A percentile compares a stretch with the other conserved stretches of the same genome.
These are phyloP conservation scores for Nitzschia palea DNA, from an alignment of 108 stramenopile genomes.

Conservation along the genomic window DNA sequence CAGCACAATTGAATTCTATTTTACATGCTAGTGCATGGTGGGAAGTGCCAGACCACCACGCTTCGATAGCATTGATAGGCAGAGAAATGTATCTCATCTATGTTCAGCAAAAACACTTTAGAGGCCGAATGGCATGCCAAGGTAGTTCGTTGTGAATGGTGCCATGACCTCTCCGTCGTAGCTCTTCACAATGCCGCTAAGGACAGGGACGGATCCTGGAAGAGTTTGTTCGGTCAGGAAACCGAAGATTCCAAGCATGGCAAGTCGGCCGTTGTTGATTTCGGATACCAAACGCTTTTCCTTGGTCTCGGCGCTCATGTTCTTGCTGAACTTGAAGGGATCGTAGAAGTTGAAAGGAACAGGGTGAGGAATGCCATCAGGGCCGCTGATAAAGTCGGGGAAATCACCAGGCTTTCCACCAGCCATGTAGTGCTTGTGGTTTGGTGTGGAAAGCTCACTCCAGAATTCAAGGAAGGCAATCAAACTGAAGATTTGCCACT, in stretches of 20 bases:
- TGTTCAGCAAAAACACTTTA: slow-evolving; percentile 9
- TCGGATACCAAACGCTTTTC: slow-evolving; percentile 61
- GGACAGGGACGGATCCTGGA: slow-evolving; percentile 76
- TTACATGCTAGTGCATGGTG: slow-evolving; percentile 4
- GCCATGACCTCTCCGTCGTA: slow-evolving; percentile 80
- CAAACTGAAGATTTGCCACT: slow-evolving; percentile 87
- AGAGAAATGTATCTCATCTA: background rate
- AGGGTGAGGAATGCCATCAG: slow-evolving; percentile 76
- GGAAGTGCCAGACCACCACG: background rate
- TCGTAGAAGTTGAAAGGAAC: slow-evolving; percentile 78
- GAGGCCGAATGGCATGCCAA: slow-evolving; percentile 31
- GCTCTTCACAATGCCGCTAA: slow-evolving; percentile 64
- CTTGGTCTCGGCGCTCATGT: slow-evolving; percentile 59
- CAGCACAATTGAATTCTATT: background rate
- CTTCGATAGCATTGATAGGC: slow-evolving; percentile 2
- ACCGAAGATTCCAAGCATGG: slow-evolving; percentile 75
- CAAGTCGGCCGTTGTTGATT: slow-evolving; percentile 82
- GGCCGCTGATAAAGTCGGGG: slow-evolving; percentile 61
- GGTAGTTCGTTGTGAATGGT: slow-evolving; percentile 44
- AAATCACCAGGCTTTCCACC: slow-evolving; percentile 75
- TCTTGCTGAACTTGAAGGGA: slow-evolving; percentile 59
- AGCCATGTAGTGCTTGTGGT: slow-evolving; percentile 74
- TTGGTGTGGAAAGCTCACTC: slow-evolving; percentile 57
- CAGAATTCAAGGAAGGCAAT: slow-evolving; percentile 84
- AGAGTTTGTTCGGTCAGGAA: slow-evolving; percentile 76